Evolutionary conservation across 768 basidiomycete species (phyloP), one percentile per base, ranked within the genome.

Genomic region (Suillus subaureus): DNA sequence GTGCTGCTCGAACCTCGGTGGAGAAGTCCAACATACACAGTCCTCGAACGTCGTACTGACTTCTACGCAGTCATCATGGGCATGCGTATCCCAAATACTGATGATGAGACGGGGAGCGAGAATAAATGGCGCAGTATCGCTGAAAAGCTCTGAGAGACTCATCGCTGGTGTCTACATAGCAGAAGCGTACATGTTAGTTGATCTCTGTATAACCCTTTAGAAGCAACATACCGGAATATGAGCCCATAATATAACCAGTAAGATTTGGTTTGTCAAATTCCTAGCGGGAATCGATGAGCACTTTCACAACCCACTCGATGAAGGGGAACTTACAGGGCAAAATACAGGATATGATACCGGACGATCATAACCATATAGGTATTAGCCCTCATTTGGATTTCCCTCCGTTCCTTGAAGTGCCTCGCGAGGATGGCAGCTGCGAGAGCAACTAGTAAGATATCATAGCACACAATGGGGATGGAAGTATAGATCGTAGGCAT

Each of bases 401-500:
- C 11, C 23, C 39, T 18, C 26, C 9, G 57, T 18, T 58, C 57
- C 39, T 40, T 58, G 6, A 58, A 15, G 39, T 58, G 57, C 3
- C 39, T 58, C 26, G 26, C 16, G 23, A 58, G 57, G 16, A 11
- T 18, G 26, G 4, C 23, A 18, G 5, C 26, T 1, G 57, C 57
- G 5, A 58, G 57, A 58, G 40, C 57, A 2, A 40, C 57, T 12
- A 58, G 39, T 6, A 40, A 40, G 26, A 58, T 40, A 18, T 58
- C 57, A 18, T 58, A 58, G 16, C 37, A 58, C 16, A 58, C 39
- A 15, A 58, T 40, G 5, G 57, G 57, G 16, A 40, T 26, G 16
- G 57, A 40, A 18, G 57, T 58, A 28, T 58, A 58, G 37, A 58
- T 40, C 9, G 57, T 39, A 28, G 39, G 39, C 57, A 58, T 58